Conservation (phyloP, 1,139 yeast species). For the Candida labiduridarum region DNA sequence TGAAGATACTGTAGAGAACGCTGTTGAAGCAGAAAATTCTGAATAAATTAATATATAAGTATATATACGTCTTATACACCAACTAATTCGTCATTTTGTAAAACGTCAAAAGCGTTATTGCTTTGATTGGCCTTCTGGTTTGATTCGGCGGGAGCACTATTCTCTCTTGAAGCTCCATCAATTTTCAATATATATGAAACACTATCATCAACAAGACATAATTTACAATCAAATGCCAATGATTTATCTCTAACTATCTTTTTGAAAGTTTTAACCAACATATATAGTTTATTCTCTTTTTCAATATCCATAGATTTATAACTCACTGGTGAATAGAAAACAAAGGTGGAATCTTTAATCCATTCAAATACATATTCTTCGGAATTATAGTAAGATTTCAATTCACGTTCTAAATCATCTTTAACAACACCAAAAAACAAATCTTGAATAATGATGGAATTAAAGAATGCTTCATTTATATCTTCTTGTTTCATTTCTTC, state of each 20-base stretch:
- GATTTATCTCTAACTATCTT: constrained; percentile 36
- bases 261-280: constrained; percentile 34
- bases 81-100: constrained; percentile 14
- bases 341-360: constrained; percentile 45
- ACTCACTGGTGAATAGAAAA: constrained; percentile 37
- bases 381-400: constrained; percentile 22
- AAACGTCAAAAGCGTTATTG: constrained; percentile 21
- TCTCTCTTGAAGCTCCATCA: constrained; percentile 17
- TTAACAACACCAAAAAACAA: constrained; percentile 55
- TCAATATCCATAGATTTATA: constrained; percentile 26
- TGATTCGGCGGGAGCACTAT: constrained; percentile 3
- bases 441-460: constrained; percentile 58
- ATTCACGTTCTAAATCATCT: constrained; percentile 32
- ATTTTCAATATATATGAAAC: constrained; percentile 29
- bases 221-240: constrained; percentile 51
- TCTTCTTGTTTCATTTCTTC: constrained; percentile 24
- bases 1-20: constrained; percentile 1
- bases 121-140: constrained; percentile 10
- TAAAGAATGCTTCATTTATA: constrained; percentile 33
- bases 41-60: background rate
- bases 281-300: constrained; percentile 35
- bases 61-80: constrained; percentile 1
- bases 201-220: constrained; percentile 43
- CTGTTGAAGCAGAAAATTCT: background rate
- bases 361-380: constrained; percentile 35